phyloP scores from a whole-genome alignment of 257 asterid genomes.

The Salvia splendens region DNA sequence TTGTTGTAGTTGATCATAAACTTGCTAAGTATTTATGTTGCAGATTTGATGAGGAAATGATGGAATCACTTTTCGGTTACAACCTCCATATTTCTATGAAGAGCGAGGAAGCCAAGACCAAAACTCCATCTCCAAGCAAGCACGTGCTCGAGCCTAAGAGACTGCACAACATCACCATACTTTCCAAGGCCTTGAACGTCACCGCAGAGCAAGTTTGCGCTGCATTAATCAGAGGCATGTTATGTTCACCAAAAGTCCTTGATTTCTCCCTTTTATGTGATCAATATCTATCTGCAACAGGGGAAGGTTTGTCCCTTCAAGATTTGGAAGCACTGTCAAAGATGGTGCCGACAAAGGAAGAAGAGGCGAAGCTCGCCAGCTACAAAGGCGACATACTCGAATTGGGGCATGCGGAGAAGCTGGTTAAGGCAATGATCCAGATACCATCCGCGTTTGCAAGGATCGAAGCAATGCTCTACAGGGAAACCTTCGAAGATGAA shows the following conservation, averaged over 20 bases:
- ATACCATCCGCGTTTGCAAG: conserved; percentile 77
- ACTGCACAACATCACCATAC: conserved; percentile 86
- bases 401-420: conserved; percentile 82
- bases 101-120: conserved; percentile 67
- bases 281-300: conserved; percentile 32
- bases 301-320: conserved; percentile 84
- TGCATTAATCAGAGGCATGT: conserved; percentile 49
- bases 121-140: conserved; percentile 83
- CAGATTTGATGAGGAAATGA: conserved; percentile 97
- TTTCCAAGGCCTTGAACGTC: conserved; percentile 78
- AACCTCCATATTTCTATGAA: conserved; percentile 63
- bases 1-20: background rate
- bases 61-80: conserved; percentile 88
- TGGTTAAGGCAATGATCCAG: conserved; percentile 69
- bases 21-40: background rate
- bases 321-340: conserved; percentile 84
- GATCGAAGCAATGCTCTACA: conserved; percentile 85
- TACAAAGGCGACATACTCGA: conserved; percentile 71
- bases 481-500: conserved; percentile 87
- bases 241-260: too few species aligned
- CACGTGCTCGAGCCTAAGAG: conserved; percentile 94
- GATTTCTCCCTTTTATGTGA: too few species aligned
- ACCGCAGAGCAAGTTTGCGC: conserved; percentile 76
- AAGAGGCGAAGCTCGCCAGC: conserved; percentile 65
- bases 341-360: conserved; percentile 91